Conservation (phyloP, 2,329 filamentous ascomycete species). For the Colletotrichum tropicale region DNA sequence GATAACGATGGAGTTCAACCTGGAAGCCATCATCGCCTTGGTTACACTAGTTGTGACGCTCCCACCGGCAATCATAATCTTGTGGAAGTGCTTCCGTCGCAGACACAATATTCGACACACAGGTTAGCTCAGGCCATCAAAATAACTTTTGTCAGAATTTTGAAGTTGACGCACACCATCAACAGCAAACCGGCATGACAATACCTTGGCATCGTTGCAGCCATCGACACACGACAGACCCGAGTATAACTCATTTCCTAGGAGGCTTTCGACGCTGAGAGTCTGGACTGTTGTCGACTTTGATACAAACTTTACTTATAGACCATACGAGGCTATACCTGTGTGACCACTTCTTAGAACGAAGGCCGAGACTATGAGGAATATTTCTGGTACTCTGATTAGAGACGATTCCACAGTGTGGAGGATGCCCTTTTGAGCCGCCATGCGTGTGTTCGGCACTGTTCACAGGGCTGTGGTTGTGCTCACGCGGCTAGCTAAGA, state of each 20-base stretch:
- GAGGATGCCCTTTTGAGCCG: rapidly evolving
- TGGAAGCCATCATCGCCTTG: neutral
- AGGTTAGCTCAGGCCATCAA: neutral
- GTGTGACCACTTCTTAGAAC: rapidly evolving
- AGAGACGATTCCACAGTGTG: rapidly evolving
- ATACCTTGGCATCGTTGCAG: rapidly evolving
- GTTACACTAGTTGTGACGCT: neutral
- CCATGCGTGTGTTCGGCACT: rapidly evolving
- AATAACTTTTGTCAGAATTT: rapidly evolving
- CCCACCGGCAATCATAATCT: rapidly evolving
- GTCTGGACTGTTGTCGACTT: neutral
- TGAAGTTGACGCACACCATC: rapidly evolving
- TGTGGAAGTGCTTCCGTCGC: neutral
- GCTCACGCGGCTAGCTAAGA: rapidly evolving
- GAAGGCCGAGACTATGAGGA: neutral
- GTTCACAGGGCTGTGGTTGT: rapidly evolving
- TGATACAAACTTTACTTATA: neutral
- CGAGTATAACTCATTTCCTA: neutral
- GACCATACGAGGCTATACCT: neutral
- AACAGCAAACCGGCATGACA: neutral
- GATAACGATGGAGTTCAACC: rapidly evolving
- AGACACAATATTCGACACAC: rapidly evolving
- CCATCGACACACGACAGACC: neutral
- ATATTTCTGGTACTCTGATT: neutral
- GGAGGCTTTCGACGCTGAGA: neutral